Conservation (phyloP, 805 yeast genomes). For the Yamadazyma paraphyllophila region DNA sequence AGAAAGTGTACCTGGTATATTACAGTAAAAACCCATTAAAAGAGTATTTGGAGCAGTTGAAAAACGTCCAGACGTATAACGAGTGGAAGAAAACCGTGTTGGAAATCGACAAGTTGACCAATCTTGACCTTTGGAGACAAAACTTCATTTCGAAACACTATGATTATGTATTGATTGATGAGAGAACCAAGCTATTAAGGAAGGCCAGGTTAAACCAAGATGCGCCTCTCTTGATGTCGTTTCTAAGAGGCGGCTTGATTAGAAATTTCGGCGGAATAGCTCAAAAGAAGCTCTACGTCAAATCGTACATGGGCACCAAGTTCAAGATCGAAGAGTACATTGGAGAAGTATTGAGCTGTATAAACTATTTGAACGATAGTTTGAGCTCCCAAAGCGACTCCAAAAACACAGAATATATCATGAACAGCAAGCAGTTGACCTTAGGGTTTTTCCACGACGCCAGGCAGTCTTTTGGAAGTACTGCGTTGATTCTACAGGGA, state of each 20-base stretch:
- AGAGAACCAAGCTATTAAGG: slow-evolving; percentile 60
- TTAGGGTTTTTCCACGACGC: slow-evolving; percentile 82
- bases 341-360: slow-evolving; percentile 66
- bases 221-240: slow-evolving; percentile 55
- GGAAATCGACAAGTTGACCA: slow-evolving; percentile 49
- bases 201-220: slow-evolving; percentile 62
- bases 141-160: slow-evolving; percentile 78
- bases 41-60: slow-evolving; percentile 48
- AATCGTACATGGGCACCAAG: slow-evolving; percentile 87
- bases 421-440: slow-evolving; percentile 55
- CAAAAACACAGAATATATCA: slow-evolving; percentile 31
- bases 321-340: slow-evolving; percentile 88
- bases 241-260: slow-evolving; percentile 77
- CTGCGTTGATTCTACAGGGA: slow-evolving; percentile 90
- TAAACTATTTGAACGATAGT: slow-evolving; percentile 57
- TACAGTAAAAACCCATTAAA: slow-evolving; percentile 43
- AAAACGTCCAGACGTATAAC: slow-evolving; percentile 53
- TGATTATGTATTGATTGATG: slow-evolving; percentile 80
- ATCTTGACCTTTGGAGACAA: slow-evolving; percentile 64
- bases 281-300: slow-evolving; percentile 71
- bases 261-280: slow-evolving; percentile 92
- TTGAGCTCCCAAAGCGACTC: slow-evolving; percentile 22
- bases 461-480: slow-evolving; percentile 82
- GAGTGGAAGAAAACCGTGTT: slow-evolving; percentile 65
- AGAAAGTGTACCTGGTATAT: slow-evolving; percentile 33